These are phyloP conservation scores for Neurospora sp. DNA, from an alignment of 495 filamentous ascomycete genomes.

Conservation along the genomic window DNA sequence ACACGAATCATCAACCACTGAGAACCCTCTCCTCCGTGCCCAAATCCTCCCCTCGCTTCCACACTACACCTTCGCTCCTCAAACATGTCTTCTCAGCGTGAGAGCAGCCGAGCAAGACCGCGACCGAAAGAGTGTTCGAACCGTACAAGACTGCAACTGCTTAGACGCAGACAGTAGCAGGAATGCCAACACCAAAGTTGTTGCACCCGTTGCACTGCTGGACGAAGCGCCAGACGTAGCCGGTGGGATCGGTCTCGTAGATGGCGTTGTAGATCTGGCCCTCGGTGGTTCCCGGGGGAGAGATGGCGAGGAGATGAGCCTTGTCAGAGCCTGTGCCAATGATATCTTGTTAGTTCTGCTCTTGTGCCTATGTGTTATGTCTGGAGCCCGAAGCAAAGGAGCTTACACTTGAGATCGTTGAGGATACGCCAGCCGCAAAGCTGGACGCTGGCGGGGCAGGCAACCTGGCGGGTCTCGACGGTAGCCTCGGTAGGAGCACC, in stretches of 20 bases:
- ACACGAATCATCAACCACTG: background rate
- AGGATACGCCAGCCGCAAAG: constrained; percentile 1
- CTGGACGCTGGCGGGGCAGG: background rate
- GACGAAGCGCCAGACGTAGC: constrained; percentile 1
- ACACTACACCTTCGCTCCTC: no score
- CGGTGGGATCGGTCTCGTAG: constrained; percentile 3
- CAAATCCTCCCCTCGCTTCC: no score
- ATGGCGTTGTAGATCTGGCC: background rate
- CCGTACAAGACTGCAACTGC: no score
- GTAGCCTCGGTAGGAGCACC: background rate
- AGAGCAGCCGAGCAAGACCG: no score
- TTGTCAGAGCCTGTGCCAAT: background rate
- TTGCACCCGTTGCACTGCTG: background rate
- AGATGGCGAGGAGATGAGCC: background rate
- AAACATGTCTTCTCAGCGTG: no score
- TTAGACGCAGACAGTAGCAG: background rate
- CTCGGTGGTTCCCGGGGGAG: background rate
- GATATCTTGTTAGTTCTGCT: no score
- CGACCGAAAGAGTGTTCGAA: no score
- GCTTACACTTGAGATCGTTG: background rate
- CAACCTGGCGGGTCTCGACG: background rate
- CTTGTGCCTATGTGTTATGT: no score
- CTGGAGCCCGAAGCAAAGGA: no score
- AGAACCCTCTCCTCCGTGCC: no score
- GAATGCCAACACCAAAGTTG: background rate